phyloP scores from a whole-genome alignment of 2,329 filamentous ascomycete genomes.

The Exophiala oligosperma region DNA sequence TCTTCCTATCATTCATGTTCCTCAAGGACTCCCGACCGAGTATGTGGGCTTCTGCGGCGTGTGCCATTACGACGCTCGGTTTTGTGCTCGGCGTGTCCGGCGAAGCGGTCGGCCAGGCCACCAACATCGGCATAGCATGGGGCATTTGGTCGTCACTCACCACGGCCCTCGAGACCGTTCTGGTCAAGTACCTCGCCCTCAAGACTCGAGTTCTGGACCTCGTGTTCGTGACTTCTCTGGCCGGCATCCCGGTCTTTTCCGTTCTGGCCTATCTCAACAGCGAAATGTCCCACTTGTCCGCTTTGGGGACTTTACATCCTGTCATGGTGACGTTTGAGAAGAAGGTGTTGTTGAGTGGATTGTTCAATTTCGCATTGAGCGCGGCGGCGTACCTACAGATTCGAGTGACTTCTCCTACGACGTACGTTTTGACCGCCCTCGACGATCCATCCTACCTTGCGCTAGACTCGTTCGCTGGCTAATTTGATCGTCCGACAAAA shows the following conservation, averaged over 20 bases:
- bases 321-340: not conserved
- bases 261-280: not conserved
- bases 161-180: not conserved
- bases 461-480: not conserved
- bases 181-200: not conserved
- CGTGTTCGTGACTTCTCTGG: not conserved
- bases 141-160: not conserved
- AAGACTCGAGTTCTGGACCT: not conserved
- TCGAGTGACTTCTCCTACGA: not conserved
- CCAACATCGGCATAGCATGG: not conserved
- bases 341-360: not conserved
- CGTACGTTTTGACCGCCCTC: not conserved
- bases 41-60: not conserved
- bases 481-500: not conserved
- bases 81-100: not conserved
- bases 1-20: not conserved
- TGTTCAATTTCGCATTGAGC: not conserved
- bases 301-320: not conserved
- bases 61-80: not conserved
- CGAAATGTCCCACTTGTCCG: not conserved
- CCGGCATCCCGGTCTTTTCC: not conserved
- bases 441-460: not conserved
- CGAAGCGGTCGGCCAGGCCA: not conserved
- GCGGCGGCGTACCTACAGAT: not conserved
- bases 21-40: not conserved